Conservation (phyloP, 1,284 basidiomycete species). For the Irpex sp. region DNA sequence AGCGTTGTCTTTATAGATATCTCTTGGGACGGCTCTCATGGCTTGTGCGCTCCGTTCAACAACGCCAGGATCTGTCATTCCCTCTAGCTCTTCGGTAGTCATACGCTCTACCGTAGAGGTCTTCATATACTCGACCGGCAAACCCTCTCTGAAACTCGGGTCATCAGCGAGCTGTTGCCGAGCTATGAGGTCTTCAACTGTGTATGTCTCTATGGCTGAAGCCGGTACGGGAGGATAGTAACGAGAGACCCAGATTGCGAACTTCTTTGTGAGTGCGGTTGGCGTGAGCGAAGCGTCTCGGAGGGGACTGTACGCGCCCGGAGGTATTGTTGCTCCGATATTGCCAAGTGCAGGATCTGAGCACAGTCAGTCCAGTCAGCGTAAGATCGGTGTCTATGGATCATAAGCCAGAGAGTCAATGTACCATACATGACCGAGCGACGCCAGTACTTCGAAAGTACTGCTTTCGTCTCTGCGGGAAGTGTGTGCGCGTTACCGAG, state of each 20-base stretch:
- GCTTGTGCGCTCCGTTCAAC: conserved; percentile 2
- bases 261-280: background rate
- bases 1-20: conserved; percentile 6
- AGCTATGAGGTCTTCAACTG: background rate
- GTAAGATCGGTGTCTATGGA: no score
- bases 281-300: conserved; percentile 5
- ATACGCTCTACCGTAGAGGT: conserved; percentile 8
- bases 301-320: conserved; percentile 11
- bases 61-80: conserved; percentile 4
- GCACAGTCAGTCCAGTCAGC: background rate
- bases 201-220: conserved; percentile 2
- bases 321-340: background rate
- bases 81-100: conserved; percentile 3
- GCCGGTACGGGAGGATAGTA: conserved; percentile 8
- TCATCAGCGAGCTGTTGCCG: background rate
- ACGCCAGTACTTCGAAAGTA: conserved; percentile 39
- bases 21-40: background rate
- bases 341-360: background rate
- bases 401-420: background rate
- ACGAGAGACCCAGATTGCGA: conserved; percentile 8
- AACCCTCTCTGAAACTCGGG: background rate
- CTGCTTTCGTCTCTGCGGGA: conserved; percentile 29
- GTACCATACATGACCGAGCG: conserved; percentile 1
- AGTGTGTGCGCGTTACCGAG: conserved; percentile 62
- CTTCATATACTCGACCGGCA: background rate